Evolutionary conservation across 2,329 filamentous ascomycete genomes (phyloP).

Genomic region (Phialophora verrucosa): DNA sequence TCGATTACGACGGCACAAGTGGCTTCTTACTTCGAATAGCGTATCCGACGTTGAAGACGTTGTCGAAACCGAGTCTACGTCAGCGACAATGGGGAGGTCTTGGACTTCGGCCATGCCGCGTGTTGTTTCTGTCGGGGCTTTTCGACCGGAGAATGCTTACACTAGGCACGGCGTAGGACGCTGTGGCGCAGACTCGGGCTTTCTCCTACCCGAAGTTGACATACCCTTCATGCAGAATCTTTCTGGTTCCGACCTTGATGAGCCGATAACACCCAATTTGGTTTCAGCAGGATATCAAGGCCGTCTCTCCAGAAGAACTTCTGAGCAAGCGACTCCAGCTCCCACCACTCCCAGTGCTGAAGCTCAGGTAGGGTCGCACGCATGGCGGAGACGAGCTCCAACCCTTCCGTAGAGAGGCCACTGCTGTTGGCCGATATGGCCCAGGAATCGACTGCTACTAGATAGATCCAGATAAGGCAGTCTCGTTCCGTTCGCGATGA

Average conservation of each 20-base stretch:
- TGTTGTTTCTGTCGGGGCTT: no score
- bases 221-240: not conserved
- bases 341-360: slow-evolving; percentile 14
- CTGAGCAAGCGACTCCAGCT: slow-evolving; percentile 6
- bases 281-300: not conserved
- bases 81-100: slow-evolving; percentile 55
- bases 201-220: no score
- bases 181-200: no score
- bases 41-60: slow-evolving; percentile 54
- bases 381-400: not conserved
- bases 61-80: slow-evolving; percentile 63
- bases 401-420: not conserved
- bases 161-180: no score
- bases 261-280: not conserved
- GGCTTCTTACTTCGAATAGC: slow-evolving; percentile 56
- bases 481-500: slow-evolving; percentile 7
- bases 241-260: not conserved
- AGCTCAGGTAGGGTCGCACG: slow-evolving; percentile 1
- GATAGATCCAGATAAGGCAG: slow-evolving; percentile 8
- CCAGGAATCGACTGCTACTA: slow-evolving; percentile 5
- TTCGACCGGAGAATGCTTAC: no score
- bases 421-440: not conserved
- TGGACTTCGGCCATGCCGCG: slow-evolving; percentile 1
- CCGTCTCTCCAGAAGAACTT: slow-evolving; percentile 15
- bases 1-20: slow-evolving; percentile 63